Base-by-base conservation (phyloP, 1,284 basidiomycete genomes). In the Puccinia brachypodii region DNA sequence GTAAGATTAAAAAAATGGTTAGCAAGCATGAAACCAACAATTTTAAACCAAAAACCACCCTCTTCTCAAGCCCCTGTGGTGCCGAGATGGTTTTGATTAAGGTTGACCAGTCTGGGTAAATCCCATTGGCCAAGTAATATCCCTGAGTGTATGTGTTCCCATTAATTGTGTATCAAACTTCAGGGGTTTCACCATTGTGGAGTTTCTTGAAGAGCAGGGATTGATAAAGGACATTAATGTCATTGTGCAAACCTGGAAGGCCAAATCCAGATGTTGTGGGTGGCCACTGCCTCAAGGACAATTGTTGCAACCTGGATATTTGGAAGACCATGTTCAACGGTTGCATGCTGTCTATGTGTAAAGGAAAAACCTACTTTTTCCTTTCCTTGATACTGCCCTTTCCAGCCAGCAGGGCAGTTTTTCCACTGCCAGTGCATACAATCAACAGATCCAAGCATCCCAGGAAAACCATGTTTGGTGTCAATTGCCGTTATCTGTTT, bases 251-350 rank as follows among this genome's bases (percentile, higher is more conserved):
- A n/a, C 56, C 56, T 50, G 47, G 47, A 50, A 50, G 47, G 11
- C 47, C 71, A 75, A 11, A 75, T 36, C 31, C 40, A 62, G 13
- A 64, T 25, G 22, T 64, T 38, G 2, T 62, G 31, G 14, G 56
- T n/a, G 1, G 40, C 56, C 16, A 76, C 58, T 62, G 38, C 72
- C 19, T 76, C 58, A 28, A 76, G 73, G 33, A 76, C 58, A 6
- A 76, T 60, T 13, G 74, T 62, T 14, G 74, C 33, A 38, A 25
- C 42, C 36, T 69, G n/a, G n/a, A n/a, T n/a, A n/a, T n/a, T n/a
- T n/a, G n/a, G n/a, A n/a, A n/a, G n/a, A n/a, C n/a, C n/a, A n/a
- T n/a, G n/a, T n/a, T n/a, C n/a, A n/a, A n/a, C n/a, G n/a, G n/a
- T n/a, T n/a, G n/a, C n/a, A n/a, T n/a, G n/a, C n/a, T n/a, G n/a